phyloP scores from a whole-genome alignment of 352 stramenopile genomes.

The Phytophthora parvispora region DNA sequence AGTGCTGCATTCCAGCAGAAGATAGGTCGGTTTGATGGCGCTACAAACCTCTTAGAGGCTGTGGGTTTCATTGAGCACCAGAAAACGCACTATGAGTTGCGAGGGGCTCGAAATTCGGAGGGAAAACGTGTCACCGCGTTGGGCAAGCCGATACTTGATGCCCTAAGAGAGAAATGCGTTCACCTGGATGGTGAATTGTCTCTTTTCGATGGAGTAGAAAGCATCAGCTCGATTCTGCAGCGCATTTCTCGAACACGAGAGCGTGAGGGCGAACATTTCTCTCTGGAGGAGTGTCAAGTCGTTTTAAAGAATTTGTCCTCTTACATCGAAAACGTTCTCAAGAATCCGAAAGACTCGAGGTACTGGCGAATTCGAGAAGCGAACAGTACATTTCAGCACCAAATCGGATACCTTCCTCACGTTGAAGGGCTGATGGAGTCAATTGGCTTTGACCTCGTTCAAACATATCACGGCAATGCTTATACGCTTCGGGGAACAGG shows the following conservation, averaged over 20 bases:
- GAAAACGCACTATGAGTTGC: conserved; percentile 66
- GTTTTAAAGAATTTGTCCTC: conserved; percentile 41
- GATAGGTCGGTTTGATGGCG: conserved; percentile 70
- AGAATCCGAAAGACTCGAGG: conserved; percentile 76
- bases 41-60: conserved; percentile 60
- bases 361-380: conserved; percentile 75
- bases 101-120: conserved; percentile 43
- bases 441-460: conserved; percentile 62
- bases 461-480: conserved; percentile 53
- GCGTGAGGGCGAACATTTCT: conserved; percentile 35
- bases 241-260: conserved; percentile 45
- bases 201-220: conserved; percentile 74
- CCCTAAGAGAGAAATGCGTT: conserved; percentile 56
- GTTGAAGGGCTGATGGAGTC: conserved; percentile 65
- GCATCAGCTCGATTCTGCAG: conserved; percentile 63
- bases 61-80: conserved; percentile 69
- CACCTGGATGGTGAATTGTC: conserved; percentile 67
- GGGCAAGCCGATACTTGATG: conserved; percentile 48
- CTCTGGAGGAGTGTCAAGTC: conserved; percentile 56
- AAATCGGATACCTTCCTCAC: conserved; percentile 70
- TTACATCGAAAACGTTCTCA: conserved; percentile 74
- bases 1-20: conserved; percentile 70
- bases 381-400: conserved; percentile 65
- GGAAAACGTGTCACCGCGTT: conserved; percentile 60
- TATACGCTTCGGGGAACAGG: conserved; percentile 65